Base-by-base conservation (phyloP, 208 protist genomes). In the Blechomonas ayalai region DNA sequence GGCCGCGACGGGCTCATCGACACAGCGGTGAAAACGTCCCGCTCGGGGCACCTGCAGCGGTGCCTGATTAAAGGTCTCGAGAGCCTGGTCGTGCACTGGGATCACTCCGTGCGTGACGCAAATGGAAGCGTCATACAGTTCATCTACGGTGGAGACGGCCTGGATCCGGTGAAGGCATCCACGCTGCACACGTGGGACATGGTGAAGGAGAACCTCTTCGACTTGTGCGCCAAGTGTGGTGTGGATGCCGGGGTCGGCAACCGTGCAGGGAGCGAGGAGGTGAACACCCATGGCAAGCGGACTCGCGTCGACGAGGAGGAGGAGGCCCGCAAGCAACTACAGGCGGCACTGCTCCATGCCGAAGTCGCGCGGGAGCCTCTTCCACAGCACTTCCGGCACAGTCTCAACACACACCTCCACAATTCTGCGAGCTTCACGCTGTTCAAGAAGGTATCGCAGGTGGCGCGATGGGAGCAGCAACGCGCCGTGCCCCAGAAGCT, bases 1-100 rank as follows among this genome's bases (percentile, higher is more conserved):
- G 99, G 99, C 44, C 84, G 99, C 42, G 99, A 99, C 69, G 98
- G 97, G 49, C 78, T 99, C 3, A 97, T 99, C 57, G 98, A 99
- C 80, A 99, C 99, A 15, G 98, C 98, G 20, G 96, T 99, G 16
- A 99, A 99, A 70, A 99, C 99, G 19, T 89, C 93, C 6, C 95
- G 90, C 59, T 99, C 96, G 8, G 98, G 99, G n/a, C 99, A 99
- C 58, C 71, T 99, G 34, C 97, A 99, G 81, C 79, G 93, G 12
- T 97, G 96, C 67, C 78, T 99, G 13, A 92, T 99, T 58, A 99
- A 99, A 59, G 92, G 96, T 28, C 73, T 99, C 20, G 95, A 98
- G 71, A 82, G 77, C 34, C 55, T 97, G 26, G 65, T 82, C 10
- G 85, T 97, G 43, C 72, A 96, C 39, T 98, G 97, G 75, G 95